These are phyloP conservation scores for Orbilia quercus DNA, from an alignment of 2,329 filamentous ascomycete species.

Conservation along the genomic window DNA sequence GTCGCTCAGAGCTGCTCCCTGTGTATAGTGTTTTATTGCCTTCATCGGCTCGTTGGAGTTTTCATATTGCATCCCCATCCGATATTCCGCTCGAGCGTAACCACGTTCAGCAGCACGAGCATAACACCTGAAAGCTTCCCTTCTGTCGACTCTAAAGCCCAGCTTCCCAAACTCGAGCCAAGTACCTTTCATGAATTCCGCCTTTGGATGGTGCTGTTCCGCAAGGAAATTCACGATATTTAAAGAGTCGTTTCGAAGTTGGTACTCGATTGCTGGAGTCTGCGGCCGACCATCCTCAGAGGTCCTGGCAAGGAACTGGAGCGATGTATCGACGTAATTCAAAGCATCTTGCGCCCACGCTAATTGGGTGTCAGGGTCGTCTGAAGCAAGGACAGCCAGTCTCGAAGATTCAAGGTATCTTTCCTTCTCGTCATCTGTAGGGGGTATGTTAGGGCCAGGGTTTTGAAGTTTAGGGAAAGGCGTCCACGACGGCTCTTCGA, in stretches of 20 bases:
- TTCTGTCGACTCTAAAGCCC: slow-evolving; percentile 87
- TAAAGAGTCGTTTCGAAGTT: slow-evolving; percentile 85
- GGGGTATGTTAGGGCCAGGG: slow-evolving; percentile 86
- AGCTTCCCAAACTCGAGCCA: slow-evolving; percentile 99
- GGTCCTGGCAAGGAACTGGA: slow-evolving; percentile 79
- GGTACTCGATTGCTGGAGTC: slow-evolving; percentile 88
- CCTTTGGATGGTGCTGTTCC: slow-evolving; percentile 90
- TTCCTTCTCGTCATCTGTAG: slow-evolving; percentile 93
- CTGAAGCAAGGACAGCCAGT: slow-evolving; percentile 85
- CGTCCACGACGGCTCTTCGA: slow-evolving; percentile 79
- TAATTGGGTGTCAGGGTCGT: slow-evolving; percentile 95
- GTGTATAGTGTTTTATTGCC: slow-evolving; percentile 88
- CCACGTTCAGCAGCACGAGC: slow-evolving; percentile 84
- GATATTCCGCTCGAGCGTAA: slow-evolving; percentile 89
- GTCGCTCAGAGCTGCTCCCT: slow-evolving; percentile 81
- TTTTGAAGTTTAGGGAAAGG: slow-evolving; percentile 87
- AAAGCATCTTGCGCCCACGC: slow-evolving; percentile 95
- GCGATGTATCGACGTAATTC: slow-evolving; percentile 84
- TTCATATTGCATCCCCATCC: slow-evolving; percentile 98
- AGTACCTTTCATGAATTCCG: slow-evolving; percentile 92
- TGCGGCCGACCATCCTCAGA: slow-evolving; percentile 72
- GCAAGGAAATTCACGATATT: slow-evolving; percentile 92
- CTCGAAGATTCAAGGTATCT: slow-evolving; percentile 86
- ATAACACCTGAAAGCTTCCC: slow-evolving; percentile 91
- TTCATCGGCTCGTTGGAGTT: slow-evolving; percentile 91